Conservation (phyloP, 73 alveolate genomes). For the Stentor coeruleus region DNA sequence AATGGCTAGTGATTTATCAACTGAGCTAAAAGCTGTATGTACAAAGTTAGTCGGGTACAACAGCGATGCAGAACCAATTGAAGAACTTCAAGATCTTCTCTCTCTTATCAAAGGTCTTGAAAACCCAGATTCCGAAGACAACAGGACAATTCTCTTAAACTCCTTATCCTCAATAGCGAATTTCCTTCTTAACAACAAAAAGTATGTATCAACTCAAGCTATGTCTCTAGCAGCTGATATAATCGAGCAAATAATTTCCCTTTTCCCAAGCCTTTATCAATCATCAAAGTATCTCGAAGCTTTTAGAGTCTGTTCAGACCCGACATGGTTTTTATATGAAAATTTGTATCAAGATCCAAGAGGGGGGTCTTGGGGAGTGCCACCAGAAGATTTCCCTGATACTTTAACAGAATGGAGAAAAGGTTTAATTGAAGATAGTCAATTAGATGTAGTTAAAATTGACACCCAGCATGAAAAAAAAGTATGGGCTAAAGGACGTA, state of each 20-base stretch:
- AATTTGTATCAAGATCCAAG: neutral
- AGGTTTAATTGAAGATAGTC: slow-evolving; percentile 41
- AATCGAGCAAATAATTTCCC: neutral
- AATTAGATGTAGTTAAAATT: slow-evolving; percentile 67
- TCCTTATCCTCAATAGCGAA: neutral
- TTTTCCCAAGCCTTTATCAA: neutral
- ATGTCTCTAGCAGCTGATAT: neutral
- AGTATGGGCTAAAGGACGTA: slow-evolving; percentile 62
- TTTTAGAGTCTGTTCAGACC: neutral
- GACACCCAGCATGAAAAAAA: slow-evolving; percentile 51
- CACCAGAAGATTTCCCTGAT: slow-evolving; percentile 4
- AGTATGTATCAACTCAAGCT: neutral
- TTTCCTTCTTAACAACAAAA: slow-evolving; percentile 8
- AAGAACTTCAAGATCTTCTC: neutral
- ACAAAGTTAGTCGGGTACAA: neutral
- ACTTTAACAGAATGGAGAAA: slow-evolving; percentile 60
- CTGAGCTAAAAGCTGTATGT: neutral
- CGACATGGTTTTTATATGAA: neutral
- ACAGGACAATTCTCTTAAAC: neutral
- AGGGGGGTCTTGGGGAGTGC: slow-evolving; percentile 16
- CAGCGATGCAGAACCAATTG: slow-evolving; percentile 10
- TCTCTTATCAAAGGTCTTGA: neutral
- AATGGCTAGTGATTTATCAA: neutral
- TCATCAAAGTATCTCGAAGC: slow-evolving; percentile 21
- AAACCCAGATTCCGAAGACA: neutral